Evolutionary conservation across 371 early-diverging fungal genomes (phyloP).

Genomic region (Saksenaea oblongispora): DNA sequence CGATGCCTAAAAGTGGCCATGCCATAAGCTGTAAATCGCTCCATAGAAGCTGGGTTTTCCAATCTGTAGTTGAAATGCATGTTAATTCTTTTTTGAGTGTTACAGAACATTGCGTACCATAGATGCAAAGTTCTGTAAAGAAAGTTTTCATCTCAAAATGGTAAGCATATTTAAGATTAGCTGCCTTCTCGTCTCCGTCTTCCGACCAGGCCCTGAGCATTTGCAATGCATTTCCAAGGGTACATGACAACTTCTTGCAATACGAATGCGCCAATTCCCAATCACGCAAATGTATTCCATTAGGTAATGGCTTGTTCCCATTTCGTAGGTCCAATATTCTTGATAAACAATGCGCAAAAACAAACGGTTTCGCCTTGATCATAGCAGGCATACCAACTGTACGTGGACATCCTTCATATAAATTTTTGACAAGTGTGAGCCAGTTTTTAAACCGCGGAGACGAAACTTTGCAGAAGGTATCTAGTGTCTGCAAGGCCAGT

Average conservation of each 20-base stretch:
- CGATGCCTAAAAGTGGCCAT: not conserved
- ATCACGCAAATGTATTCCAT: slow-evolving; percentile 14
- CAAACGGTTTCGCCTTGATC: not conserved
- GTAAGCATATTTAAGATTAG: not conserved
- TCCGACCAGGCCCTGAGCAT: not conserved
- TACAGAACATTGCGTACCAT: not conserved
- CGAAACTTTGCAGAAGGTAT: slow-evolving; percentile 1
- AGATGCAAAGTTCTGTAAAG: not conserved
- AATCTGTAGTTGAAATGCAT: slow-evolving; percentile 16
- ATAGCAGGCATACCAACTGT: not conserved
- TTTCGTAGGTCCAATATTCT: slow-evolving; percentile 8
- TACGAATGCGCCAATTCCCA: slow-evolving; percentile 12
- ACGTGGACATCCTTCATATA: not conserved
- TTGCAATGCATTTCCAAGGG: not conserved
- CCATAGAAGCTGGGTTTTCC: slow-evolving; percentile 27
- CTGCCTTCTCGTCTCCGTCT: not conserved
- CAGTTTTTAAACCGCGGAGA: not conserved
- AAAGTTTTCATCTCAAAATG: not conserved
- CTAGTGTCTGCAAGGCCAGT: slow-evolving; percentile 3
- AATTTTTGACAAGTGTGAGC: not conserved
- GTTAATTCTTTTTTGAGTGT: slow-evolving; percentile 1
- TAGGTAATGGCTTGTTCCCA: not conserved
- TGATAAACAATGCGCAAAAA: slow-evolving; percentile 10
- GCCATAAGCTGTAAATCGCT: slow-evolving; percentile 8
- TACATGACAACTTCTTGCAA: slow-evolving; percentile 2